Percentiles rank a stretch among this genome's conserved stretches.
phyloP scores from a whole-genome alignment of 495 filamentous ascomycete genomes.

The Podospora pseudocomata region DNA sequence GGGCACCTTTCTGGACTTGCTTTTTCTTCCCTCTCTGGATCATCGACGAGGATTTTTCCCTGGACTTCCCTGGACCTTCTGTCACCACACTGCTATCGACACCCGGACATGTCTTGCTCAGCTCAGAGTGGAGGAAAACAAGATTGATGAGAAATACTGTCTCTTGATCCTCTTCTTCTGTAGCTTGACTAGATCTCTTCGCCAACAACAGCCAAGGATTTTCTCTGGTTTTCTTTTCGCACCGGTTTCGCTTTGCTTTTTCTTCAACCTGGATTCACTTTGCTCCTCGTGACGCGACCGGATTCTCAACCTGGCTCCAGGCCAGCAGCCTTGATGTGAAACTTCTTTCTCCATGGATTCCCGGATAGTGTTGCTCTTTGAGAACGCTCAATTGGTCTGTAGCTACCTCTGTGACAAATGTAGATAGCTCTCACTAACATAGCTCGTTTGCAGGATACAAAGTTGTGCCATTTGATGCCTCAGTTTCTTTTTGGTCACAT shows the following conservation, averaged over 20 bases:
- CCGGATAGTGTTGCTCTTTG: slow-evolving; percentile 4
- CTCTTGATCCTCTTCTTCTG: slow-evolving; percentile 1
- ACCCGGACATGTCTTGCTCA: background rate
- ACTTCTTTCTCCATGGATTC: background rate
- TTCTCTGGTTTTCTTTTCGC: slow-evolving; percentile 3
- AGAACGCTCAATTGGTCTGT: slow-evolving; percentile 38
- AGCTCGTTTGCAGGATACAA: slow-evolving; percentile 41
- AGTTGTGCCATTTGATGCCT: slow-evolving; percentile 43
- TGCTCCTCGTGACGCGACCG: background rate
- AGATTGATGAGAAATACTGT: background rate
- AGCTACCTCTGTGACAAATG: slow-evolving; percentile 21
- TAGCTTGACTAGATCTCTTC: background rate
- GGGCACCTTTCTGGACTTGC: slow-evolving; percentile 8
- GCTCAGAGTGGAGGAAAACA: background rate
- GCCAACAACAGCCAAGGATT: background rate
- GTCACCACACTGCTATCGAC: background rate
- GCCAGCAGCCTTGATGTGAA: background rate
- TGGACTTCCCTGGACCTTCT: background rate
- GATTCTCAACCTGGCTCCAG: slow-evolving; percentile 9
- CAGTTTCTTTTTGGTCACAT: slow-evolving; percentile 20
- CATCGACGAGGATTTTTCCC: slow-evolving; percentile 9
- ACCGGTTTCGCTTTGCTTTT: background rate
- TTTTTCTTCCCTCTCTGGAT: slow-evolving; percentile 21
- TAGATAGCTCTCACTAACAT: slow-evolving; percentile 25
- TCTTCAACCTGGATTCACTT: slow-evolving; percentile 4